Conservation (phyloP, 1,284 basidiomycete species). For the Sporisorium iseilematis-ciliati region DNA sequence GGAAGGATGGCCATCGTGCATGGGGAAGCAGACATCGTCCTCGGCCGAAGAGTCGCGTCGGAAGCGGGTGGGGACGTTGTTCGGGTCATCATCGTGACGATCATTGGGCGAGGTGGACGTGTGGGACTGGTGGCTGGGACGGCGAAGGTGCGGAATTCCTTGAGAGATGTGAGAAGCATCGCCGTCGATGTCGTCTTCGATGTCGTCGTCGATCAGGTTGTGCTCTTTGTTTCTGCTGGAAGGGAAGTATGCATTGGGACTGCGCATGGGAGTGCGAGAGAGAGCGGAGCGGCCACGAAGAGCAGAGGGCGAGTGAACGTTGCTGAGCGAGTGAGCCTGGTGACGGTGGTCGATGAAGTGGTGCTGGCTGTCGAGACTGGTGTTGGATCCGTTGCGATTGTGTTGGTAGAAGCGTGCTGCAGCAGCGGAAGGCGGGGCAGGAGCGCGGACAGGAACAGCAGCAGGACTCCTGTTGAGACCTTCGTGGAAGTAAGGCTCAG, state of each 20-base stretch:
- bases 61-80: constrained; percentile 31
- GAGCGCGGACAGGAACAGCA: constrained; percentile 34
- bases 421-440: constrained; percentile 31
- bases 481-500: constrained; percentile 48
- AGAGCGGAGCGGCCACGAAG: constrained; percentile 40
- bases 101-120: constrained; percentile 15
- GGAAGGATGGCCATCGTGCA: constrained; percentile 34
- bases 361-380: constrained; percentile 64
- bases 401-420: constrained; percentile 66
- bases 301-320: constrained; percentile 58
- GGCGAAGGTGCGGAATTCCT: constrained; percentile 21
- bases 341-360: constrained; percentile 69
- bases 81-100: constrained; percentile 19
- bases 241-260: constrained; percentile 42
- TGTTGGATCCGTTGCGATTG: constrained; percentile 61
- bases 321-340: constrained; percentile 63
- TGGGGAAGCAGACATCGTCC: constrained; percentile 69
- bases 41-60: constrained; percentile 53
- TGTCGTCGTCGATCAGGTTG: constrained; percentile 43
- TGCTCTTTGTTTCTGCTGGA: constrained; percentile 29
- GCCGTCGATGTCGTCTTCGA: constrained; percentile 25
- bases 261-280: constrained; percentile 44
- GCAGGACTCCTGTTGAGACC: constrained; percentile 36
- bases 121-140: constrained; percentile 31
- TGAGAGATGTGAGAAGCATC: constrained; percentile 48